These are phyloP conservation scores for Psilocybe cyanescens DNA, from an alignment of 768 basidiomycete genomes.

Conservation along the genomic window DNA sequence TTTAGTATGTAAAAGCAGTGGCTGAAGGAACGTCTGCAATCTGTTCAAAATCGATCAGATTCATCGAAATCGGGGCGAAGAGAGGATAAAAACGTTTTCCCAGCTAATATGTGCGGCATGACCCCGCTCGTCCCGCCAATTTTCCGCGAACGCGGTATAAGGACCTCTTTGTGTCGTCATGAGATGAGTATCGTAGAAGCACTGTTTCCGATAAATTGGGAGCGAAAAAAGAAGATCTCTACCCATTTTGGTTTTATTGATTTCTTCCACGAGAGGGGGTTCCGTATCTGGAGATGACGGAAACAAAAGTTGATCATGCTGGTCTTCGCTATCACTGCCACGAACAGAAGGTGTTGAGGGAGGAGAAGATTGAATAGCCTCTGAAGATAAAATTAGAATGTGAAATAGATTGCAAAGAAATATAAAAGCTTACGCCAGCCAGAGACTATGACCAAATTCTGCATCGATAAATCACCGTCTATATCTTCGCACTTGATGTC, in stretches of 20 bases:
- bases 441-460: conserved; percentile 61
- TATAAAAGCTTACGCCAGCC: conserved; percentile 60
- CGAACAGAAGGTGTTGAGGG: conserved; percentile 44
- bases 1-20: conserved; percentile 26
- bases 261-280: conserved; percentile 37
- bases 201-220: neutral
- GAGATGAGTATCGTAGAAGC: neutral
- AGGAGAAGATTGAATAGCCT: conserved; percentile 42
- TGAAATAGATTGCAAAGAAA: neutral
- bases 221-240: conserved; percentile 6
- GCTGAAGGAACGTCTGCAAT: conserved; percentile 40
- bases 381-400: conserved; percentile 20
- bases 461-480: conserved; percentile 46
- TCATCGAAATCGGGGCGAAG: neutral
- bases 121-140: conserved; percentile 42
- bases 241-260: conserved; percentile 58
- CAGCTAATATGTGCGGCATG: conserved; percentile 29
- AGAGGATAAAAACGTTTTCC: conserved; percentile 27
- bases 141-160: conserved; percentile 55
- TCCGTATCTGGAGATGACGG: conserved; percentile 53
- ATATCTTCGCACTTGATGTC: conserved; percentile 29
- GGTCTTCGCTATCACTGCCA: conserved; percentile 46
- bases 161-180: conserved; percentile 44
- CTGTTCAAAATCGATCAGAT: conserved; percentile 25
- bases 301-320: conserved; percentile 56